These are phyloP conservation scores for Calonectria pteridis DNA, from an alignment of 2,329 filamentous ascomycete genomes.

Conservation along the genomic window DNA sequence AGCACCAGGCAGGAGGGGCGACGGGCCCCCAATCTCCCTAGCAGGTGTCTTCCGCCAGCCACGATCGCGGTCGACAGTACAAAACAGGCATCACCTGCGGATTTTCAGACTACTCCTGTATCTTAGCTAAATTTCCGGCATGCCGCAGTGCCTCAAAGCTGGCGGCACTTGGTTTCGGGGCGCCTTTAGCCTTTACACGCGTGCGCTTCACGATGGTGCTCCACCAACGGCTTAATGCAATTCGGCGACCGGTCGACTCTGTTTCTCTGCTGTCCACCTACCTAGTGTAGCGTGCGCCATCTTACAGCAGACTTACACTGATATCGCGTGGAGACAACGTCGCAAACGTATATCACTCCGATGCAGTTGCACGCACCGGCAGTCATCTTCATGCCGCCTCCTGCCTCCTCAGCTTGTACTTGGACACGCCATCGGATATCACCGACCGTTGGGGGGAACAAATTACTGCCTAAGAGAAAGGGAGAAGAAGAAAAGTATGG, in stretches of 20 bases:
- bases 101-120: constrained; percentile 32
- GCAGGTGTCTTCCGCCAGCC: constrained; percentile 38
- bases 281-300: background rate
- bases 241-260: background rate
- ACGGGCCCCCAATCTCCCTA: constrained; percentile 38
- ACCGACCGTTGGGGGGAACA: background rate
- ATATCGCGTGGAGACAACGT: background rate
- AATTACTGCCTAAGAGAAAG: background rate
- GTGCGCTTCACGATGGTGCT: constrained; percentile 1
- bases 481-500: background rate
- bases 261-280: background rate
- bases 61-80: constrained; percentile 40
- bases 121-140: constrained; percentile 29
- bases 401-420: background rate
- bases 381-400: constrained; percentile 10
- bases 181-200: constrained; percentile 8
- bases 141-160: background rate
- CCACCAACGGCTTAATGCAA: background rate
- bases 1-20: constrained; percentile 28
- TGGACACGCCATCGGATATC: background rate
- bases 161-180: constrained; percentile 7
- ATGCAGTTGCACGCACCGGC: background rate
- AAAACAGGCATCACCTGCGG: constrained; percentile 34
- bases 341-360: background rate
- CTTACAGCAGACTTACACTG: constrained; percentile 4